Base-by-base conservation (phyloP, 2,329 filamentous ascomycete species). In the Fusarium sp. region DNA sequence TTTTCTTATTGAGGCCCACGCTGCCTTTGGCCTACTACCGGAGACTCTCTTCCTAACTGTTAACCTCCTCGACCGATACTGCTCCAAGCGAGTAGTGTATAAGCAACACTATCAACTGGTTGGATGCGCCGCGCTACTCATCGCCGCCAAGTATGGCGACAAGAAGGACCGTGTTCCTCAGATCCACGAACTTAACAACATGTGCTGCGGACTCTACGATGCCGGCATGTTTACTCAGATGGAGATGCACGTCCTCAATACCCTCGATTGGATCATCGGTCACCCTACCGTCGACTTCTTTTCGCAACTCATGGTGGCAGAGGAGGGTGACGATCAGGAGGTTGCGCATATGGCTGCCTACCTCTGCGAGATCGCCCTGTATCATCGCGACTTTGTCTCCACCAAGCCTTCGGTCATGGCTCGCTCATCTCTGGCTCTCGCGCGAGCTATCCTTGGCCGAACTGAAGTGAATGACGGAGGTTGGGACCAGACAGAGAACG, bases 171-270 rank as follows among this genome's bases (percentile, higher is more conserved):
- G 94, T 52, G 96, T 99, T n/a, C 96, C 96, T 7, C 96, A 97
- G 70, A 97, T 99, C 78, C 91, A 93, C 78, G 96, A 99, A 80
- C 86, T 99, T 70, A 97, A 97, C 87, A 97, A 95, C 73, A 98
- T 99, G 96, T 99, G 96, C 87, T 98, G 96, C 83, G 94, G 93
- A 37, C 88, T 98, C 38, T 99, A 99, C 82, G 96, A 99, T 76
- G 94, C 97, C 49, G 95, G 97, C 83, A 99, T 99, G 96, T 99
- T 99, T 83, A 95, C 94, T 13, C 96, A 99, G 82, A 99, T 99
- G 96, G 96, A 99, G 84, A 98, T 97, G 94, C 96, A 99, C 80
- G 95, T 99, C 37, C 88, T 99, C 74, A 97, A 98, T 83, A 99
- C 96, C 3, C 88, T 99, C 63, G 93, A 97, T 79, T 99, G 96